These are phyloP conservation scores for Gloeopeniophorella convolvens DNA, from an alignment of 768 basidiomycete species.

Conservation along the genomic window DNA sequence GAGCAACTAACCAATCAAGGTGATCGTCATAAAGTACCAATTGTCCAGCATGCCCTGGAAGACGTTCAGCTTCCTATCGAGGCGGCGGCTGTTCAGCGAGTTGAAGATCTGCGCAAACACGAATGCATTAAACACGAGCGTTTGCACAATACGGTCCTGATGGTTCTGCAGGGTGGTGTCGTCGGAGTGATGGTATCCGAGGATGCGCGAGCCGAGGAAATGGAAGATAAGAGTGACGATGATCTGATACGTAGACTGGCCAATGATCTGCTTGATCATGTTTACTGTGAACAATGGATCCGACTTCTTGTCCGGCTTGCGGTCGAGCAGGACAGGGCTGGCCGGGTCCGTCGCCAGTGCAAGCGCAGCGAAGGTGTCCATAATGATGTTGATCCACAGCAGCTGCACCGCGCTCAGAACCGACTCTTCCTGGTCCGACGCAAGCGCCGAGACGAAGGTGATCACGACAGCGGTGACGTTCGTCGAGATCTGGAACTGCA, in stretches of 20 bases:
- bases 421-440: slow-evolving; percentile 66
- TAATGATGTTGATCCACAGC: slow-evolving; percentile 98
- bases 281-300: slow-evolving; percentile 86
- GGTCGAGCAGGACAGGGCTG: slow-evolving; percentile 66
- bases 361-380: slow-evolving; percentile 98
- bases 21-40: slow-evolving; percentile 79
- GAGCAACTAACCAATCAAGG: slow-evolving; percentile 62
- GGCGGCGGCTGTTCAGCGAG: slow-evolving; percentile 82
- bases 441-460: slow-evolving; percentile 86
- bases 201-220: slow-evolving; percentile 70
- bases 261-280: slow-evolving; percentile 95
- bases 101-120: slow-evolving; percentile 98
- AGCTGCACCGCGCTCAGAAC: slow-evolving; percentile 95
- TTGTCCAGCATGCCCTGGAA: slow-evolving; percentile 79
- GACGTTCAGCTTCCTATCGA: slow-evolving; percentile 83
- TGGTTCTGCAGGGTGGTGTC: slow-evolving; percentile 29
- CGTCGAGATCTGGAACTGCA: slow-evolving; percentile 92
- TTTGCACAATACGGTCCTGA: slow-evolving; percentile 52
- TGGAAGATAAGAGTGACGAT: slow-evolving; percentile 81
- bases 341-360: slow-evolving; percentile 97
- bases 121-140: slow-evolving; percentile 96
- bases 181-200: slow-evolving; percentile 42
- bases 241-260: slow-evolving; percentile 87
- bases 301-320: slow-evolving; percentile 85
- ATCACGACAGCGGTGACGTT: slow-evolving; percentile 95